Base-by-base conservation (phyloP, 768 basidiomycete genomes). In the Pleurotus cornucopiae region DNA sequence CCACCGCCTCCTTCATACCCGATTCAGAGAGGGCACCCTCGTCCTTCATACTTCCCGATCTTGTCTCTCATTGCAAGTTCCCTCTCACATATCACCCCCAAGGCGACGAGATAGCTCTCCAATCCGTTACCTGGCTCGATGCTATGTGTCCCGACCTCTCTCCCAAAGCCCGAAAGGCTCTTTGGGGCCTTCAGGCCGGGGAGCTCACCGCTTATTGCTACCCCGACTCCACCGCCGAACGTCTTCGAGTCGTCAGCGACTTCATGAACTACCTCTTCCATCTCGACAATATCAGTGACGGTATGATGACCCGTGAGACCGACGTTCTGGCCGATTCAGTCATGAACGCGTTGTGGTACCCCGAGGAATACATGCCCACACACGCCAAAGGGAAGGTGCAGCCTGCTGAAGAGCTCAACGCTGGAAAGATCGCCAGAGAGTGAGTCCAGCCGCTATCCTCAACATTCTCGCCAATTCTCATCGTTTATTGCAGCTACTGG, bases 261-360 rank as follows among this genome's bases (percentile, higher is more conserved):
- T 88, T 86, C 62, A 79, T 89, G 82, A 80, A 75, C 58, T 81
- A 80, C 56, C 70, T 81, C 5, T 81, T 81, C 65, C 79, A 80
- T 63, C 61, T 81, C 37, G 89, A 91, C 65, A 84, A 91, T 65
- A 80, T 91, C 65, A 88, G 85, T 63, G 88, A 91, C 64, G 86
- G 86, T 51, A 87, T 89, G 85, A 81, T 85, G 75, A 79, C 80
- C 54, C 73, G 77, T 30, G 81, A 84, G 49, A 83, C 85, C 4
- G 75, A 78, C 58, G 72, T 75, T 14, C 72, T 88, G 53, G 77
- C 84, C 26, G 72, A 84, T 63, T 76, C 83, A 34, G 85, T 90
- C 62, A 86, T 90, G 82, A 85, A 86, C 64, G 81, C 85, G 1
- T 69, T 91, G 5, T 79, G 84, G 75, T 76, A 81, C 62, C 78